A percentile compares a stretch with the other conserved stretches of the same genome.
Evolutionary conservation across 768 basidiomycete genomes (phyloP).

Genomic region (Podaxis sp.): DNA sequence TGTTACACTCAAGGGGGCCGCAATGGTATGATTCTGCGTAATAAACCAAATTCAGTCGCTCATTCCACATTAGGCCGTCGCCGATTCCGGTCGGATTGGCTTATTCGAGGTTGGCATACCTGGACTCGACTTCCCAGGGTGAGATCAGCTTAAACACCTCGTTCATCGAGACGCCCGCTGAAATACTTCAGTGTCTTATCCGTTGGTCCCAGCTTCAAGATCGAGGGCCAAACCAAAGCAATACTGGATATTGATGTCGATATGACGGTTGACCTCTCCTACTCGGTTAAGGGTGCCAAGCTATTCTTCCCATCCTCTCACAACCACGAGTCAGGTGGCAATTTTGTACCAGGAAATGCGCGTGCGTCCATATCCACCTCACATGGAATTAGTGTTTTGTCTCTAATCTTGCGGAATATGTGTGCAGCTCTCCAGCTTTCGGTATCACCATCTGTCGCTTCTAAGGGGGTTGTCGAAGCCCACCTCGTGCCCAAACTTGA

Average conservation of each 20-base stretch:
- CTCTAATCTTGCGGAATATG: too few relatives aligned
- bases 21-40: background rate
- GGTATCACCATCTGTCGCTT: conserved; percentile 34
- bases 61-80: conserved; percentile 4
- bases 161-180: background rate
- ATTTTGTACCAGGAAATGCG: background rate
- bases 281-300: conserved; percentile 3
- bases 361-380: background rate
- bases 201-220: conserved; percentile 9
- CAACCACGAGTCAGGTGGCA: background rate
- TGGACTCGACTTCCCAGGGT: conserved; percentile 21
- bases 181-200: background rate
- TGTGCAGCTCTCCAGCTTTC: conserved; percentile 37
- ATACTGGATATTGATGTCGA: conserved; percentile 2
- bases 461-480: conserved; percentile 39
- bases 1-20: background rate
- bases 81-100: conserved; percentile 16
- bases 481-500: conserved; percentile 48
- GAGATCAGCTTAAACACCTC: background rate
- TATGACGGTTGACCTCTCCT: conserved; percentile 5
- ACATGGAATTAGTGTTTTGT: background rate
- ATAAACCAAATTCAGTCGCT: too few relatives aligned
- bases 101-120: conserved; percentile 17
- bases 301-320: conserved; percentile 8
- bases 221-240: conserved; percentile 3